Conservation (phyloP, 2,329 filamentous ascomycete genomes). For the Monilinia fructigena region DNA sequence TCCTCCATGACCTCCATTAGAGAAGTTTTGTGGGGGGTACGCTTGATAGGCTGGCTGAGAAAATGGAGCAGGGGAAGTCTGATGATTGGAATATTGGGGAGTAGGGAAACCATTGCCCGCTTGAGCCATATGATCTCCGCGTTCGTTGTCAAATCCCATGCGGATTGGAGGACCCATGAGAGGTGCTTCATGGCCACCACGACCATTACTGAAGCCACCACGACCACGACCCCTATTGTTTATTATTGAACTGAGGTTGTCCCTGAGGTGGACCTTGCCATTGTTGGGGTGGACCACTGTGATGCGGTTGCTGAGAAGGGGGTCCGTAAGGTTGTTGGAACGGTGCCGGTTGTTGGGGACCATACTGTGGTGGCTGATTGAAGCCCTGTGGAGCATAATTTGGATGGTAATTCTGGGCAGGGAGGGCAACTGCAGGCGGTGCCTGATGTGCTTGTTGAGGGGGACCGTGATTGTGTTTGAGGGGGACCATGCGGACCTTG, state of each 20-base stretch:
- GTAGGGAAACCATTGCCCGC: conserved; percentile 46
- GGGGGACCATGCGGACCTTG: conserved; percentile 24
- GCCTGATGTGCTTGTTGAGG: conserved; percentile 35
- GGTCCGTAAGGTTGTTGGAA: conserved; percentile 41
- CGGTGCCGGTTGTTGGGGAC: conserved; percentile 42
- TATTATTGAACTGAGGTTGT: conserved; percentile 44
- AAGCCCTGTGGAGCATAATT: conserved; percentile 59
- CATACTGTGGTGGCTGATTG: conserved; percentile 40
- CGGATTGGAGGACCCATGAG: conserved; percentile 56
- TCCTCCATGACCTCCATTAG: conserved; percentile 33
- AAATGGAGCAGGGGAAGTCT: conserved; percentile 37
- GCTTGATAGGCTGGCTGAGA: conserved; percentile 41
- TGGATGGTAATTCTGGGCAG: conserved; percentile 56
- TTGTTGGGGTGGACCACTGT: conserved; percentile 42
- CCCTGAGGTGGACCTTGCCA: conserved; percentile 43
- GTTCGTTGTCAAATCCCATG: conserved; percentile 54
- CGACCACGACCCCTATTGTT: conserved; percentile 37
- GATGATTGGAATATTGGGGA: conserved; percentile 41
- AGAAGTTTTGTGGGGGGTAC: conserved; percentile 43
- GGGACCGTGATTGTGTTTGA: conserved; percentile 35
- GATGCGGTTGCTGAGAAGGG: conserved; percentile 35
- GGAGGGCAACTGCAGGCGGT: conserved; percentile 45
- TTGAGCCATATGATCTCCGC: conserved; percentile 45
- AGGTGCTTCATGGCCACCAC: conserved; percentile 46
- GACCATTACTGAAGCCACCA: conserved; percentile 43